phyloP scores from a whole-genome alignment of 139 green algal genomes.

The Desmodesmus armatus region DNA sequence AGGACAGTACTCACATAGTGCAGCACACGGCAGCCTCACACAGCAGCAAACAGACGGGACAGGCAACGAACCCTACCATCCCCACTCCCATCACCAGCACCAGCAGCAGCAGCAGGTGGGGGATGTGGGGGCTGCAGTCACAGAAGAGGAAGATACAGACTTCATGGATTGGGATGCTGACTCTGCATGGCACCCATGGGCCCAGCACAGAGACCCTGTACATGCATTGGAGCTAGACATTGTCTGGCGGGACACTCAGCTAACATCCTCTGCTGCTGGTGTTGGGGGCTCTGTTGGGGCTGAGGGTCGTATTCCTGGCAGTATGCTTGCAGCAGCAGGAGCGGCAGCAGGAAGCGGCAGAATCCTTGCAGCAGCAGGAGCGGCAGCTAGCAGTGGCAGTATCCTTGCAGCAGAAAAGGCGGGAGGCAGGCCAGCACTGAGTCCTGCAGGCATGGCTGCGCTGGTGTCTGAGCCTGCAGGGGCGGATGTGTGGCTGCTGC shows the following conservation, averaged over 20 bases:
- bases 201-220: constrained; percentile 62
- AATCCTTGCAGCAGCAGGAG: background rate
- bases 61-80: too few relatives aligned
- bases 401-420: background rate
- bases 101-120: constrained; percentile 34
- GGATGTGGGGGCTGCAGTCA: background rate
- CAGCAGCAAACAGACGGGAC: too few relatives aligned
- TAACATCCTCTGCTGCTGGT: too few relatives aligned
- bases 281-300: too few relatives aligned
- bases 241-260: constrained; percentile 56
- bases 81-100: background rate
- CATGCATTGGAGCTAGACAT: constrained; percentile 73
- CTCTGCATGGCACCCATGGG: constrained; percentile 77
- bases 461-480: background rate
- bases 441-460: background rate
- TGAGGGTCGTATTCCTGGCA: too few relatives aligned
- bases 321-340: constrained; percentile 32
- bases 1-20: constrained; percentile 14
- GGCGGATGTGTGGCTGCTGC: constrained; percentile 44
- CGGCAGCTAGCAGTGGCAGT: background rate
- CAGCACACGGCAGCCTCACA: background rate
- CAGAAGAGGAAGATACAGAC: constrained; percentile 20
- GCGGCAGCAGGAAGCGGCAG: background rate
- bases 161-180: constrained; percentile 66
- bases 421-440: background rate